Percentiles rank a stretch among this genome's conserved stretches.
phyloP scores from a whole-genome alignment of 257 asterid species.

The Echites panduratus region DNA sequence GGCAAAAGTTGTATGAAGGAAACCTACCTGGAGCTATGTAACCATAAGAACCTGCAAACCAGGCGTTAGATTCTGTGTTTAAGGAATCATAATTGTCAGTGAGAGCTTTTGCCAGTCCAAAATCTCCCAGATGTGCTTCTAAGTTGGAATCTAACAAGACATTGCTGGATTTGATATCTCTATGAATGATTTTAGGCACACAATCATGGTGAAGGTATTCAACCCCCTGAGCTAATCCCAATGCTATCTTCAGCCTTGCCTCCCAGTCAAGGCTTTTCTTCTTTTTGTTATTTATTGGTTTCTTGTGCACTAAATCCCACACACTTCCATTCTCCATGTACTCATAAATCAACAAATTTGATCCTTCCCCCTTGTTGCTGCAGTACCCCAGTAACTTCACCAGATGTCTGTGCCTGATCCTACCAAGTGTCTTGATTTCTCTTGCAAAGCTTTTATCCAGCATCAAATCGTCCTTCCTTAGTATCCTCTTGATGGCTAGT shows the following conservation, averaged over 20 bases:
- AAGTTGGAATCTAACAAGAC: slow-evolving; percentile 63
- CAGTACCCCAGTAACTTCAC: slow-evolving; percentile 80
- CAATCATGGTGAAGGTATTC: slow-evolving; percentile 96
- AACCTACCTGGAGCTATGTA: slow-evolving; percentile 88
- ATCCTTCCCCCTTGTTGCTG: slow-evolving; percentile 50
- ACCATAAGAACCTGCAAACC: slow-evolving; percentile 92
- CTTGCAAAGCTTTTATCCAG: slow-evolving; percentile 79
- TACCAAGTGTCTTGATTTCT: slow-evolving; percentile 83
- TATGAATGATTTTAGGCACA: slow-evolving; percentile 80
- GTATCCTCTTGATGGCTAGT: slow-evolving; percentile 76
- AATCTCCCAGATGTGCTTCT: slow-evolving; percentile 96
- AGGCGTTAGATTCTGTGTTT: slow-evolving; percentile 62
- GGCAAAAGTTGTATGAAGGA: not conserved
- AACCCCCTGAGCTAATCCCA: slow-evolving; percentile 83
- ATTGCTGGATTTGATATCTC: slow-evolving; percentile 87
- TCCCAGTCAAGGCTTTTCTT: slow-evolving; percentile 60
- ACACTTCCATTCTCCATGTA: slow-evolving; percentile 93
- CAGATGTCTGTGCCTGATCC: slow-evolving; percentile 82
- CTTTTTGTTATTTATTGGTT: slow-evolving; percentile 43
- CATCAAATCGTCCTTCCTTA: slow-evolving; percentile 52
- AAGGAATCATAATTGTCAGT: slow-evolving; percentile 46
- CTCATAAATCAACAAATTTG: slow-evolving; percentile 72
- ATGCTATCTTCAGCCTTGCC: slow-evolving; percentile 66
- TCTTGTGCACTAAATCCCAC: slow-evolving; percentile 84
- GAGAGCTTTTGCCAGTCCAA: slow-evolving; percentile 77